Base-by-base conservation (phyloP, 108 stramenopile genomes). In the Pseudonitzschia pungens region DNA sequence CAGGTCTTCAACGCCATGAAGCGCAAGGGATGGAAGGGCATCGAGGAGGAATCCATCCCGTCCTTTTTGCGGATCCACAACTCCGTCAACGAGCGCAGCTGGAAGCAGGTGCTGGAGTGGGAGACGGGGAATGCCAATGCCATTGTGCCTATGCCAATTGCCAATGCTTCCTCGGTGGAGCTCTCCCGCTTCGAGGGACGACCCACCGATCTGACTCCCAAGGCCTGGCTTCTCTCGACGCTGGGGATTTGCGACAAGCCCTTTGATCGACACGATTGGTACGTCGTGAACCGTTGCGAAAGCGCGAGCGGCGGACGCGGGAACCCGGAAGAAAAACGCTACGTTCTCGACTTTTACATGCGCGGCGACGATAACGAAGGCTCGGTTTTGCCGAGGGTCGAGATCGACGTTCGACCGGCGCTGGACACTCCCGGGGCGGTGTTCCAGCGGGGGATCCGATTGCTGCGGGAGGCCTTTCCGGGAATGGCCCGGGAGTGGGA, bases 261-360 rank as follows among this genome's bases (percentile, higher is more conserved):
- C 18, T 98, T 98, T 84, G 98, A 98, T 87, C 78, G 98, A 33
- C 98, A 99, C 75, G 98, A 99, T 79, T 99, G 98, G 98, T 95
- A 95, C 75, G 93, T 97, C 41, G 88, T 90, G 40, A 76, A 83
- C 76, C 69, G 64, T 1, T 10, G 10, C 45, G 10, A 48, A 4
- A 48, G 6, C 68, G 76, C 21, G 81, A 75, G 0, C 71, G 78
- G 44, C 45, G 10, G 6, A 36, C 36, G 36, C 20, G n/a, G 10
- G 10, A 12, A 21, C 26, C 57, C 26, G 9, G 57, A 58, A 27
- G 87, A 74, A 10, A 75, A 86, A 65, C 88, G 98, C 65, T 99
- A 99, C 81, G 96, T 99, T 31, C 92, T 99, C 79, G 97, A 99
- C 81, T 97, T 94, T 76, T 97, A 97, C 78, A 84, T 93, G 74